Evolutionary conservation across 2,329 filamentous ascomycete species (phyloP).

Genomic region (Boeremia lycopersici): DNA sequence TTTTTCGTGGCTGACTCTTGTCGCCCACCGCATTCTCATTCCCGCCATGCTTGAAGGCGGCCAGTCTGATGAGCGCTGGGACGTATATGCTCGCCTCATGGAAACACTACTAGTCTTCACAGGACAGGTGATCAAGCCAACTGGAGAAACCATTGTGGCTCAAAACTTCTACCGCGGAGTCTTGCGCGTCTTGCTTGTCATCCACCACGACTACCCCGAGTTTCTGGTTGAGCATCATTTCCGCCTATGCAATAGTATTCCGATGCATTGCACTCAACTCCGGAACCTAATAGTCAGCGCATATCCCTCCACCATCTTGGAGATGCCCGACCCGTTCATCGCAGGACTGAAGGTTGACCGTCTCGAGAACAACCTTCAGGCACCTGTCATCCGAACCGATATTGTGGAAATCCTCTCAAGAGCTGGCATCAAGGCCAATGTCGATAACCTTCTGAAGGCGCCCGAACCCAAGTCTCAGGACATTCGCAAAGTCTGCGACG

Average conservation of each 20-base stretch:
- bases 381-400: constrained; percentile 70
- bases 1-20: constrained; percentile 81
- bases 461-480: constrained; percentile 71
- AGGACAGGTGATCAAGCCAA: constrained; percentile 77
- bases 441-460: constrained; percentile 59
- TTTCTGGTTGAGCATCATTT: constrained; percentile 89
- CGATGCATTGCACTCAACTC: constrained; percentile 82
- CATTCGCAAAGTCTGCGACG: constrained; percentile 76
- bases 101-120: constrained; percentile 75
- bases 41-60: constrained; percentile 73
- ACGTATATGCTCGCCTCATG: constrained; percentile 73
- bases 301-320: constrained; percentile 71
- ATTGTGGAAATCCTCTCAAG: constrained; percentile 57
- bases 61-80: constrained; percentile 70
- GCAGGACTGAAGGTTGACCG: constrained; percentile 77
- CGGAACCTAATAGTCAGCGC: constrained; percentile 88
- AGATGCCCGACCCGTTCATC: constrained; percentile 75
- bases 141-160: constrained; percentile 70
- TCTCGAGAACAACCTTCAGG: constrained; percentile 73
- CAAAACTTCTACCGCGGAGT: constrained; percentile 86
- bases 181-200: constrained; percentile 78
- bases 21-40: constrained; percentile 85
- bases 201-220: constrained; percentile 94
- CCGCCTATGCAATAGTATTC: constrained; percentile 79
- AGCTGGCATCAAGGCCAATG: constrained; percentile 58